Evolutionary conservation across 2,329 filamentous ascomycete genomes (phyloP).

Genomic region (Dothiorella sarmentorum): DNA sequence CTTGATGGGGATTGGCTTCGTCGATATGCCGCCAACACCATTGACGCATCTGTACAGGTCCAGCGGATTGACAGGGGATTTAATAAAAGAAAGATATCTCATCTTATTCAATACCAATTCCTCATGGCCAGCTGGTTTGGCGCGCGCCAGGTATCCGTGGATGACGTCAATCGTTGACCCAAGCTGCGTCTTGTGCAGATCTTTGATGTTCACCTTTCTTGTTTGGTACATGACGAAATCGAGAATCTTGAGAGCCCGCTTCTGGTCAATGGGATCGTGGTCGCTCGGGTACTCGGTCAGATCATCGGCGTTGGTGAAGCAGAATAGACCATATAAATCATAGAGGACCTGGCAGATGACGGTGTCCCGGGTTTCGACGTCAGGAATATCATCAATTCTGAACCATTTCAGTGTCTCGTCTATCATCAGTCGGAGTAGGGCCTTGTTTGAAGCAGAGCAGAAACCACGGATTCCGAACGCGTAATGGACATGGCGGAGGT

Average conservation of each 20-base stretch:
- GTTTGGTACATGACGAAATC: slow-evolving; percentile 81
- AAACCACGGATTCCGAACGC: slow-evolving; percentile 78
- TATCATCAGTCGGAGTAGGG: slow-evolving; percentile 85
- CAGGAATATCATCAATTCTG: slow-evolving; percentile 61
- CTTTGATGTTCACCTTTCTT: slow-evolving; percentile 81
- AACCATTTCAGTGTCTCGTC: slow-evolving; percentile 72
- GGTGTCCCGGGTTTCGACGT: slow-evolving; percentile 63
- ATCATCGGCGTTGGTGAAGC: slow-evolving; percentile 34
- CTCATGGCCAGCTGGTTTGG: slow-evolving; percentile 63
- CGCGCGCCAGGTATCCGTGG: slow-evolving; percentile 74
- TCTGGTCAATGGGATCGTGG: slow-evolving; percentile 69
- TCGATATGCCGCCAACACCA: slow-evolving; percentile 59
- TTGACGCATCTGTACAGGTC: slow-evolving; percentile 76
- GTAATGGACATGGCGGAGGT: slow-evolving; percentile 77
- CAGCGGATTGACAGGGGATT: slow-evolving; percentile 77
- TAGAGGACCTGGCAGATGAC: slow-evolving; percentile 69
- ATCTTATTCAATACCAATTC: slow-evolving; percentile 85
- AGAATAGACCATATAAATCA: slow-evolving; percentile 38
- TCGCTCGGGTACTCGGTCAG: slow-evolving; percentile 69
- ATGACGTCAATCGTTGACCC: slow-evolving; percentile 90
- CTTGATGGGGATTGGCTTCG: slow-evolving; percentile 56
- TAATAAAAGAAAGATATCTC: slow-evolving; percentile 76
- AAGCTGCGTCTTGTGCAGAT: slow-evolving; percentile 85
- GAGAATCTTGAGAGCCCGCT: slow-evolving; percentile 75
- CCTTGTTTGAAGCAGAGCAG: slow-evolving; percentile 80